A percentile compares a stretch with the other conserved stretches of the same genome.
Conservation (phyloP, 31 red algal species). For the Odonthalia washingtoniensis region DNA sequence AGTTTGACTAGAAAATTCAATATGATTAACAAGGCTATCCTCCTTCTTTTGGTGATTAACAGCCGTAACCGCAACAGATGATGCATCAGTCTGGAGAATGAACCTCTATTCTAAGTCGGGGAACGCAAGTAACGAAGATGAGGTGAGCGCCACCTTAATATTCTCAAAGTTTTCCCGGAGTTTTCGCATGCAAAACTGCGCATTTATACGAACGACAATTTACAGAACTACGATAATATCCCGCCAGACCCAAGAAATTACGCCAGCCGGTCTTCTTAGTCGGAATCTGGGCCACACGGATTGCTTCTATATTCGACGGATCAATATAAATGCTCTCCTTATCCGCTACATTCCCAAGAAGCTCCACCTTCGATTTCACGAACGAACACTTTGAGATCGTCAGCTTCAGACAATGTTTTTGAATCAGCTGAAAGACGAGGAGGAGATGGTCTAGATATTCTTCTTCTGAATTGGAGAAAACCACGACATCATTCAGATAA, state of each 20-base stretch:
- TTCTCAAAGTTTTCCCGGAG: too few relatives aligned
- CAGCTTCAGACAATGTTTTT: not conserved
- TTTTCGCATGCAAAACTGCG: too few relatives aligned
- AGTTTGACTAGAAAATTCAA: too few relatives aligned
- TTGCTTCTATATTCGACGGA: not conserved
- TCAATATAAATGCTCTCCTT: not conserved
- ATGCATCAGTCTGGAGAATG: too few relatives aligned
- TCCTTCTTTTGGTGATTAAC: too few relatives aligned
- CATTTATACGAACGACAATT: too few relatives aligned
- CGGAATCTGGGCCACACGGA: not conserved
- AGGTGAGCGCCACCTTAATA: too few relatives aligned
- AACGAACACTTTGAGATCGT: not conserved
- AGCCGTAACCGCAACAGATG: too few relatives aligned
- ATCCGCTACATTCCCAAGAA: not conserved
- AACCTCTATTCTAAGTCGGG: too few relatives aligned
- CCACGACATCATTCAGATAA: not conserved
- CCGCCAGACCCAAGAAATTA: not conserved
- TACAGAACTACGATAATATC: conserved; percentile 8
- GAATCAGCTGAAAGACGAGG: not conserved
- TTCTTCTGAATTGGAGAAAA: too few relatives aligned
- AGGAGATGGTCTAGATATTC: not conserved
- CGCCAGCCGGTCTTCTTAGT: conserved; percentile 15
- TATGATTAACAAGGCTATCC: too few relatives aligned
- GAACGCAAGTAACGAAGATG: too few relatives aligned
- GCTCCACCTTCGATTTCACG: not conserved